These are phyloP conservation scores for Microsporum ferrugineum DNA, from an alignment of 2,329 filamentous ascomycete genomes.

Conservation along the genomic window DNA sequence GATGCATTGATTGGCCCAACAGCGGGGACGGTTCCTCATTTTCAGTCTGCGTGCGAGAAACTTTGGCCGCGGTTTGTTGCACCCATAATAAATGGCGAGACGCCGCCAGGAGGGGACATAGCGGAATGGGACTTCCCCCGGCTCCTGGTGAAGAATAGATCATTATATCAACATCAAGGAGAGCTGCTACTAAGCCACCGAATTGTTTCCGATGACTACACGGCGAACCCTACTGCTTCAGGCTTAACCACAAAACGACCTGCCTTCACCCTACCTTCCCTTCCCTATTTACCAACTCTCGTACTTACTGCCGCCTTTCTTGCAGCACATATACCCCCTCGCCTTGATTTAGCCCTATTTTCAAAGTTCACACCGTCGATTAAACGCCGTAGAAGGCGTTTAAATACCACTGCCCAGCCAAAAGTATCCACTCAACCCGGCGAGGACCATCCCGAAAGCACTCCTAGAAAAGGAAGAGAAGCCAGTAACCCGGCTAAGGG, in stretches of 20 bases:
- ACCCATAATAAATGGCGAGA: conserved; percentile 61
- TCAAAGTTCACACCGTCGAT: conserved; percentile 37
- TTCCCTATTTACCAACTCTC: conserved; percentile 38
- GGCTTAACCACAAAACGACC: conserved; percentile 9
- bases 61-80: conserved; percentile 79
- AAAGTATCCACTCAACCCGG: conserved; percentile 22
- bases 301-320: conserved; percentile 39
- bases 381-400: conserved; percentile 30
- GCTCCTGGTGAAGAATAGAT: conserved; percentile 50
- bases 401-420: conserved; percentile 28
- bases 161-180: conserved; percentile 36
- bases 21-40: conserved; percentile 64
- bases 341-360: conserved; percentile 40
- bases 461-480: conserved; percentile 26
- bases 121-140: conserved; percentile 71
- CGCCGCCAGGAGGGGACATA: conserved; percentile 34
- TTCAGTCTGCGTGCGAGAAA: conserved; percentile 56
- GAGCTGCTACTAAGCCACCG: conserved; percentile 35
- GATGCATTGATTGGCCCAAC: conserved; percentile 74
- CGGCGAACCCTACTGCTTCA: conserved; percentile 8
- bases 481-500: neutral
- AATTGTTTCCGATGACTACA: conserved; percentile 26
- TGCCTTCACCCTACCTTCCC: conserved; percentile 25
- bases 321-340: conserved; percentile 36
- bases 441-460: conserved; percentile 19